Base-by-base conservation (phyloP, 2,329 filamentous ascomycete species). In the Venturia pyrina region DNA sequence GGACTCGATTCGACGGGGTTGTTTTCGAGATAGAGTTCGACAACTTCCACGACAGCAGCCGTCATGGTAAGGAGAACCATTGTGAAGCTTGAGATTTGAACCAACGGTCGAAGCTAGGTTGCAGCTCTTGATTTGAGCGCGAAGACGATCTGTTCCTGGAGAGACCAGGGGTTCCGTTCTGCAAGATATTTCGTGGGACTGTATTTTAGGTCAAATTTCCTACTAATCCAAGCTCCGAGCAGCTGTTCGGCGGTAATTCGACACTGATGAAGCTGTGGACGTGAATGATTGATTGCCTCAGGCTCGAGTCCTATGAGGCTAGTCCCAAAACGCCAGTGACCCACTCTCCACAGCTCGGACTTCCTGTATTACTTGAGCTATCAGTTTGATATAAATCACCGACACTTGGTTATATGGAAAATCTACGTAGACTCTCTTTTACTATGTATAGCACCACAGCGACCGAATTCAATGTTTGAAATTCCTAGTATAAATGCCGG, bases 21-120 rank as follows among this genome's bases (percentile, higher is more conserved):
- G 40, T 63, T 50, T 67, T 64, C 53, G 50, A 67, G 68, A 67
- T 74, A 74, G 67, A 70, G 75, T 19, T 79, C 71, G 13, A 93
- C 72, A 0, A 83, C 88, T 74, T 85, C 85, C 77, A 88, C 84
- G 40, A 90, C 85, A 70, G 84, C 79, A 70, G 83, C 75, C 4
- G 89, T 93, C 81, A 91, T 88, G n/a, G 87, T 90, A 53, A 95
- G 85, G 56, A 89, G 80, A 40, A 65, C 63, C 63, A 65, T 65
- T 6, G 37, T 24, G 44, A 32, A 15, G 15, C 5, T 44, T 24
- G 19, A 43, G 59, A 24, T 7, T 17, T 21, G 60, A 6, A 41
- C 5, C n/a, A 19, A 13, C 44, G 44, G n/a, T 62, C 10, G 60
- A 62, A n/a, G 37, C 17, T 28, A 28, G 21, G 21, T 44, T 19